Base-by-base conservation (phyloP, 148 eudicot species). In the Silene uniflora region DNA sequence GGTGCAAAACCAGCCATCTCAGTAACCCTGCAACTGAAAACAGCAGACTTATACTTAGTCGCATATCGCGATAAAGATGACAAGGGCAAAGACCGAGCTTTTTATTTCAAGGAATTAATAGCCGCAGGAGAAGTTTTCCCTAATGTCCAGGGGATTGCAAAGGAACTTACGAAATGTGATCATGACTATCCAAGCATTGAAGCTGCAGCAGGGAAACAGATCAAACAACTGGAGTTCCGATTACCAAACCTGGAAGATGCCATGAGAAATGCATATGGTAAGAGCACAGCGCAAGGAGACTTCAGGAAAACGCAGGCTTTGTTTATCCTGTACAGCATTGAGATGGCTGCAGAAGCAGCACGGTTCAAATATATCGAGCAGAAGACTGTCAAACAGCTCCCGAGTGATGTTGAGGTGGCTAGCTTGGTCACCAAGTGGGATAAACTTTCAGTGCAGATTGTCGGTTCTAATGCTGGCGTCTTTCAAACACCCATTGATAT, bases 391-490 rank as follows among this genome's bases (percentile, higher is more conserved):
- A 12, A 25, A 12, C 67, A 63, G 67, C 35, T 10, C 0, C 12
- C 24, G 17, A 63, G 67, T 27, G 67, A 63, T 63, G 39, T 63
- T 17, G 67, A 63, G 67, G 67, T 63, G 67, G 67, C 67, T 63
- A 63, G 67, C 39, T 63, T 63, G 67, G 67, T 63, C 8, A 25
- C 39, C 3, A 14, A 3, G 18, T 63, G 67, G 67, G 7, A 25
- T 63, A 63, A 63, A 25, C 67, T 63, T 25, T 25, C 42, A 4
- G 67, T 3, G 17, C 67, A 63, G 67, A 63, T 63, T 27, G 67
- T 63, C 2, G 17, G 39, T 14, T 25, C 67, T 25, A 63, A 12
- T 1, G 39, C 25, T 16, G 67, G 67, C 18, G 7, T 22, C 7
- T 63, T 63, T 16, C 9, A 10, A 10, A 63, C n/a, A 3, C 39